phyloP scores from a whole-genome alignment of 106 monocot genomes.

The Agapanthus africanus region DNA sequence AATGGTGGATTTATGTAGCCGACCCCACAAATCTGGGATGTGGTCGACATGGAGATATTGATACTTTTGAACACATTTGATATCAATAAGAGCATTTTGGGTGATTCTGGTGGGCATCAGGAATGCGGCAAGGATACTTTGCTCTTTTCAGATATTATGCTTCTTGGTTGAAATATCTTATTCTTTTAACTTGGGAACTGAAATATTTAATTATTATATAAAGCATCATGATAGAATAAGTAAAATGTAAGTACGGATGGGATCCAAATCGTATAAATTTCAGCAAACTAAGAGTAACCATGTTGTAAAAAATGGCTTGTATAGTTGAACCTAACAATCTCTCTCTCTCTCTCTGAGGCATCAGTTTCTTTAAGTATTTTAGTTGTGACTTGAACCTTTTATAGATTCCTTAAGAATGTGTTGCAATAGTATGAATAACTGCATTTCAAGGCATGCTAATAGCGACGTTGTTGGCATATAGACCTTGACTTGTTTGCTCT shows the following conservation, averaged over 20 bases:
- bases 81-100: background rate
- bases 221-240: background rate
- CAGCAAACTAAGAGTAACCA: background rate
- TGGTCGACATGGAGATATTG: background rate
- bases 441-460: no score
- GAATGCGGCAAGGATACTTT: no score
- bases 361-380: background rate
- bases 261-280: background rate
- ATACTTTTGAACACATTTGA: conserved; percentile 2
- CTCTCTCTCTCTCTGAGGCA: no score
- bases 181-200: background rate
- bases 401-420: background rate
- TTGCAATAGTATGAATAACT: background rate
- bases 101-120: no score
- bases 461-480: no score
- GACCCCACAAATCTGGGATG: background rate
- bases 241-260: background rate
- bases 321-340: no score
- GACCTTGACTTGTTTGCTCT: no score
- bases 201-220: background rate
- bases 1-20: no score
- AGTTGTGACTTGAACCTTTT: background rate
- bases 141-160: background rate
- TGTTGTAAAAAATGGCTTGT: no score
- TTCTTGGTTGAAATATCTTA: background rate